phyloP scores from a whole-genome alignment of 768 basidiomycete genomes.

The Boletus vinaceobasis region DNA sequence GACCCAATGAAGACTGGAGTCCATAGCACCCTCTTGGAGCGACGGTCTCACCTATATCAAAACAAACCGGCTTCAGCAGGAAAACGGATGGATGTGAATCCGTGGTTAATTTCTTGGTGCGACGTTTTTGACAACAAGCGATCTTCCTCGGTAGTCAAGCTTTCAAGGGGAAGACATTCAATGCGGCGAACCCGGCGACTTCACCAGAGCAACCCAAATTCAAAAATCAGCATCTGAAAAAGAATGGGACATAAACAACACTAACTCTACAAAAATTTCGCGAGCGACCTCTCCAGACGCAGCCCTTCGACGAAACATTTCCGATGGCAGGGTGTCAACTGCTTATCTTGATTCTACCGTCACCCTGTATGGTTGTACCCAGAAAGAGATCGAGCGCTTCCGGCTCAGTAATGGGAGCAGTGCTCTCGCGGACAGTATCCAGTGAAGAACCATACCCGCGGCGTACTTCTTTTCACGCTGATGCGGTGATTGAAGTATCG shows the following conservation, averaged over 20 bases:
- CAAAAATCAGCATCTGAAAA: background rate
- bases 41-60: background rate
- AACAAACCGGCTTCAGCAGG: background rate
- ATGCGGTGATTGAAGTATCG: background rate
- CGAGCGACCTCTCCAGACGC: constrained; percentile 8
- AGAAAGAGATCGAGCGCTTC: constrained; percentile 3
- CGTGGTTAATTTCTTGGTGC: background rate
- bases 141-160: background rate
- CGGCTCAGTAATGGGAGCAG: background rate
- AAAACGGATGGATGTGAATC: background rate
- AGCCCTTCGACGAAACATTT: background rate
- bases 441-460: background rate
- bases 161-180: background rate
- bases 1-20: background rate
- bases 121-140: background rate
- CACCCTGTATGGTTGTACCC: background rate
- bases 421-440: background rate
- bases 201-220: background rate
- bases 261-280: background rate
- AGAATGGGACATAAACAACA: background rate
- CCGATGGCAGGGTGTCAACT: background rate
- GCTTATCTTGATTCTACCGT: constrained; percentile 6
- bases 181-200: background rate
- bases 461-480: background rate
- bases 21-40: background rate